A percentile compares a stretch with the other conserved stretches of the same genome.
phyloP scores from a whole-genome alignment of 352 stramenopile species.

The Aphanomyces euteiches region DNA sequence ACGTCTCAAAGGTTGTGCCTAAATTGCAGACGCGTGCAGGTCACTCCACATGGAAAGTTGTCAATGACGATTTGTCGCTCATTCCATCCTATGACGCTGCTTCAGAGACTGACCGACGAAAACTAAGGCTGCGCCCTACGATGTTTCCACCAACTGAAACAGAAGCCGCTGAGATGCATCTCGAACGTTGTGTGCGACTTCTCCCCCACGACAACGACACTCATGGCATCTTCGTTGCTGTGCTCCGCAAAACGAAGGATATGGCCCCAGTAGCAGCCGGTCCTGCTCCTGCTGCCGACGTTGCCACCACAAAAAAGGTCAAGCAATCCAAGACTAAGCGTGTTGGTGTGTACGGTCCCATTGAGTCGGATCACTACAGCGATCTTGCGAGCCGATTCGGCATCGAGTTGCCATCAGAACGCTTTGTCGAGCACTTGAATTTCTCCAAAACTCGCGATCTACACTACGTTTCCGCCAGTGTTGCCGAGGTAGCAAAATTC shows the following conservation, averaged over 20 bases:
- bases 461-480: slow-evolving; percentile 56
- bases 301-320: slow-evolving; percentile 32
- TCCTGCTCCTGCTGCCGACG: slow-evolving; percentile 36
- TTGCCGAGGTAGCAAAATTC: slow-evolving; percentile 38
- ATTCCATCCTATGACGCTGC: slow-evolving; percentile 54
- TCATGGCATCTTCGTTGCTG: slow-evolving; percentile 96
- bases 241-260: slow-evolving; percentile 83
- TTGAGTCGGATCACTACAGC: slow-evolving; percentile 42
- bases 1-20: slow-evolving; percentile 42
- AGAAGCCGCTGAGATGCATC: slow-evolving; percentile 50
- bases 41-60: slow-evolving; percentile 52
- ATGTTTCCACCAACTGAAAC: slow-evolving; percentile 79
- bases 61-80: slow-evolving; percentile 44
- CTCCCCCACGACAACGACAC: slow-evolving; percentile 98
- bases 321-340: slow-evolving; percentile 55
- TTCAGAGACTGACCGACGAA: slow-evolving; percentile 42
- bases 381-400: slow-evolving; percentile 48
- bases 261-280: slow-evolving; percentile 33
- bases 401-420: slow-evolving; percentile 33
- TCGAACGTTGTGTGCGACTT: slow-evolving; percentile 92
- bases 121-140: slow-evolving; percentile 54
- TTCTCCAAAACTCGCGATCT: slow-evolving; percentile 67
- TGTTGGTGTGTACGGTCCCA: slow-evolving; percentile 52
- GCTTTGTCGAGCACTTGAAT: slow-evolving; percentile 60
- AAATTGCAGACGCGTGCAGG: slow-evolving; percentile 45